Evolutionary conservation across 2,329 filamentous ascomycete species (phyloP), one percentile per base, ranked within the genome.

Genomic region (Fusarium sp.): DNA sequence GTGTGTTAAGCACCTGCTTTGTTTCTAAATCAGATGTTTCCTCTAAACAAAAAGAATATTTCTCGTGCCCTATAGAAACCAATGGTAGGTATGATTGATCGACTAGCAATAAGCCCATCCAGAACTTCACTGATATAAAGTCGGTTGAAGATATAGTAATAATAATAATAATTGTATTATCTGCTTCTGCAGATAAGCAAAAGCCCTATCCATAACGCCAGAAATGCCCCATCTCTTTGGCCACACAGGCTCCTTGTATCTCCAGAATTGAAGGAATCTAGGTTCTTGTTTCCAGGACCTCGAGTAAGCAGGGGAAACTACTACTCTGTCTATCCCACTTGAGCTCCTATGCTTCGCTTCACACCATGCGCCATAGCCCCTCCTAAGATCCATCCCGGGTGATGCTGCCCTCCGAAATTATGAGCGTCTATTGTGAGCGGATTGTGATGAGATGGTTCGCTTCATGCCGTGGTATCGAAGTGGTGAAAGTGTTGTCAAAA

Each of bases 181-280:
- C 62, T 67, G 67, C 66, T 42, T 70, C 53, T 30, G 56, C 55
- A 69, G 53, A 59, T 34, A 60, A 57, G 57, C 50, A 70, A 60
- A 62, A 63, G 44, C 42, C 67, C 46, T 56, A 47, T 56, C 67
- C 67, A 67, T 67, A 70, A 69, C 67, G 67, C 67, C 67, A 64
- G 67, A 62, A 70, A 69, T 69, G 67, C 57, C 53, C 62, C 60
- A 26, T 70, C 67, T 60, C 44, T 42, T 53, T 53, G 38, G 52
- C 53, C 62, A 34, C 36, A 46, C 31, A 60, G 50, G 67, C 46
- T 55, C 33, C 44, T 61, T 61, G 37, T 46, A 50, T 69, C 52
- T 64, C 62, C 53, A 67, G 62, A 67, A 67, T 63, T 67, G 20
- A 53, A 28, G 31, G 49, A 36, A 20, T 49, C 42, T 45, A 52